A percentile compares a stretch with the other conserved stretches of the same genome.
These are phyloP conservation scores for Scutellaria barbata DNA, from an alignment of 257 asterid genomes.

Conservation along the genomic window DNA sequence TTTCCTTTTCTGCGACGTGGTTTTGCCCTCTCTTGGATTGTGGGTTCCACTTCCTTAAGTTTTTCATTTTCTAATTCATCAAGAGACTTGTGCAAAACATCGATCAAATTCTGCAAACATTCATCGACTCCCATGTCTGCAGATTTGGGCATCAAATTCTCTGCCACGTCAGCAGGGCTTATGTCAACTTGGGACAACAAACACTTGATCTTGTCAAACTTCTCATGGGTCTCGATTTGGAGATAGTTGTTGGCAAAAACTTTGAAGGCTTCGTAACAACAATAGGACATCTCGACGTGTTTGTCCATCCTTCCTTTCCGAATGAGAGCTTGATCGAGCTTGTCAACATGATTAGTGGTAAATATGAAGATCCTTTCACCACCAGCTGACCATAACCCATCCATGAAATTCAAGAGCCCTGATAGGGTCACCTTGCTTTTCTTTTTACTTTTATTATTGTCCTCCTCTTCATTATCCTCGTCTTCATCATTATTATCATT, in stretches of 20 bases:
- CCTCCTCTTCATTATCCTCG: background rate
- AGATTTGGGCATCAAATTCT: slow-evolving; percentile 20
- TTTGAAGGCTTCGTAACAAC: slow-evolving; percentile 26
- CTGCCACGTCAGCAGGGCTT: slow-evolving; percentile 30
- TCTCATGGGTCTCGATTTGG: background rate
- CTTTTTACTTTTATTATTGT: background rate
- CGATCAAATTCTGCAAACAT: slow-evolving; percentile 17
- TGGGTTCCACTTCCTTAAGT: too few relatives aligned
- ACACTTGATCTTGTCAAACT: slow-evolving; percentile 1
- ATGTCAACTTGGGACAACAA: slow-evolving; percentile 5
- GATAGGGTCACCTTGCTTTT: slow-evolving; percentile 26
- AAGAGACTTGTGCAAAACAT: background rate
- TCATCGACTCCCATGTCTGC: background rate
- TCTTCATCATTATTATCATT: background rate
- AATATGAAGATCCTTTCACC: slow-evolving; percentile 31
- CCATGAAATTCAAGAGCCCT: slow-evolving; percentile 29
- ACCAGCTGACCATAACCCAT: slow-evolving; percentile 30
- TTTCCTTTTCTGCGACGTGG: too few relatives aligned
- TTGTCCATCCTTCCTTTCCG: slow-evolving; percentile 30
- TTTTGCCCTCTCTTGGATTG: too few relatives aligned
- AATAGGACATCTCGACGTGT: slow-evolving; percentile 31
- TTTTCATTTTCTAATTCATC: too few relatives aligned
- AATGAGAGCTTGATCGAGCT: slow-evolving; percentile 15
- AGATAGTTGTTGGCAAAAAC: slow-evolving; percentile 28
- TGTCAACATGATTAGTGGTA: slow-evolving; percentile 25